Percentiles rank a stretch among this genome's conserved stretches.
phyloP scores from a whole-genome alignment of 78 protist species.

The Speleostelium caveatum region DNA sequence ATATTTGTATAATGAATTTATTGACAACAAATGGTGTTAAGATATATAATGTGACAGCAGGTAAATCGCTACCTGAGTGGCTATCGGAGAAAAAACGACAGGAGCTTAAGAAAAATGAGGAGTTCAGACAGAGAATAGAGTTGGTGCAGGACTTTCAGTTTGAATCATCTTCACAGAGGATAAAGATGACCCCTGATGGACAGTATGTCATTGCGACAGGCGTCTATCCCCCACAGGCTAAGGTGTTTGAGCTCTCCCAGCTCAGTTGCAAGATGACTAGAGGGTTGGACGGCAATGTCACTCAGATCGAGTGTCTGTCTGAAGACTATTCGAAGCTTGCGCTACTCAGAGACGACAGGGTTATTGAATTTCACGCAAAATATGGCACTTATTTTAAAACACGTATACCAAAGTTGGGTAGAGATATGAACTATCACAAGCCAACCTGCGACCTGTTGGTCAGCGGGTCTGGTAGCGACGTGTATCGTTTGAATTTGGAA shows the following conservation, averaged over 20 bases:
- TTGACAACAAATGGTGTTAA: conserved; percentile 83
- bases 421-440: conserved; percentile 93
- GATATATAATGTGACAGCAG: conserved; percentile 89
- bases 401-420: conserved; percentile 92
- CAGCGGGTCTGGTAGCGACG: conserved; percentile 64
- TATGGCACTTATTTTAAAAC: conserved; percentile 88
- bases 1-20: conserved; percentile 71
- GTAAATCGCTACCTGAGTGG: conserved; percentile 91
- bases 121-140: conserved; percentile 86
- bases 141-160: conserved; percentile 97
- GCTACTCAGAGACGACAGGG: conserved; percentile 88
- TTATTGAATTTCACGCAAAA: conserved; percentile 95
- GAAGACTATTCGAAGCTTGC: conserved; percentile 96
- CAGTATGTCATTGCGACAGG: conserved; percentile 91
- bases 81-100: conserved; percentile 72
- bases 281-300: conserved; percentile 86
- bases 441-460: conserved; percentile 84
- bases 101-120: conserved; percentile 58
- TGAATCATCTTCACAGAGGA: conserved; percentile 83
- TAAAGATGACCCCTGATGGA: conserved; percentile 87
- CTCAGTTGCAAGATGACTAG: conserved; percentile 93
- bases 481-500: conserved; percentile 90
- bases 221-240: conserved; percentile 94
- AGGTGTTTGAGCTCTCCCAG: conserved; percentile 90
- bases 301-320: conserved; percentile 86